Evolutionary conservation across 2,329 filamentous ascomycete species (phyloP), one percentile per base, ranked within the genome.

Genomic region (Sphaceloma murrayae): DNA sequence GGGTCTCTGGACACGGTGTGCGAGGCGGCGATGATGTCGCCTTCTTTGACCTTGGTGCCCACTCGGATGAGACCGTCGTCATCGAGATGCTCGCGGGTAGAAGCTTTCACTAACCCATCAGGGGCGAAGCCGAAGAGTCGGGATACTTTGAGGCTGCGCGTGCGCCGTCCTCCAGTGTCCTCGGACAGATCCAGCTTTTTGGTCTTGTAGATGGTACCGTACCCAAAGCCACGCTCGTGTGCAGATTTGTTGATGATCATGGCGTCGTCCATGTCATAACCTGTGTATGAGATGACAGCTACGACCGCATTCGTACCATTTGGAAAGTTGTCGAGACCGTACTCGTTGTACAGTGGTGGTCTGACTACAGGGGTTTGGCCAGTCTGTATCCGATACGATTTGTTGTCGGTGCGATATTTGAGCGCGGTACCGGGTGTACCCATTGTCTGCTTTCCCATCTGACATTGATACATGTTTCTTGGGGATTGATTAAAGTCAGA

Each of bases 371-470:
- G 91, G 0, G 89, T 96, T 63, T 98, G 91, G 34, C 91, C 91
- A 11, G 88, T 95, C 65, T 96, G 91, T 33, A 98, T 67, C 51
- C 84, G 79, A 65, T 98, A 98, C 55, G 85, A 77, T 68, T 98
- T 98, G 75, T 98, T 96, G 67, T 98, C 91, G 38, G 88, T 94
- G 59, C 91, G 80, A 66, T 93, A 84, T 47, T 78, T 75, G 51
- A 89, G 70, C 2, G 89, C 82, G 5, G 88, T 84, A 47, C 83
- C 88, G 3, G 89, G 87, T 17, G 91, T 96, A 63, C 91, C 91
- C 91, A 98, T 98, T 0, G 89, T 88, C 68, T 98, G 91, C 63
- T 98, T 98, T 68, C 86, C 87, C 91, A 96, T 96, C 72, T 96
- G 91, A 68, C 88, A 95, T 62, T 55, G 52, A 62, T 96, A 98